Conservation (phyloP, 176 grass and related monocot species). For the Typha latifolia region DNA sequence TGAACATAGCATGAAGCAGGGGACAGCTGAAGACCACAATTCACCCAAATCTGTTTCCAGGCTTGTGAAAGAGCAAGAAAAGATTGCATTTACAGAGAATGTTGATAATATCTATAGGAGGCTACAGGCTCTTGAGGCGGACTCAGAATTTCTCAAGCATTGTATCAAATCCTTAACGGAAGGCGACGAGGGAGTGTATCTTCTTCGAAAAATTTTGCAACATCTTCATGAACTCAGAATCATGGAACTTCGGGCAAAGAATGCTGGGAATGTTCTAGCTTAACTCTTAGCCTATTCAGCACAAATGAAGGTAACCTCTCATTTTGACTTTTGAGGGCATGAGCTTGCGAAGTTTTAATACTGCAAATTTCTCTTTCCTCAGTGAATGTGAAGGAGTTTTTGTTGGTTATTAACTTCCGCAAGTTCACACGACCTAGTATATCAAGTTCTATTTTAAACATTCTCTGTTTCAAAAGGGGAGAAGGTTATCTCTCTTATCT, state of each 20-base stretch:
- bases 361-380: too few species aligned
- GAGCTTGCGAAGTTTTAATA: not conserved
- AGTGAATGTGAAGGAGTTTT: too few species aligned
- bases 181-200: constrained; percentile 56
- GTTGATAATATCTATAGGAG: constrained; percentile 57
- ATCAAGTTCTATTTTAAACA: too few species aligned
- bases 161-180: constrained; percentile 77
- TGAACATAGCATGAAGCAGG: constrained; percentile 18
- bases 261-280: constrained; percentile 42
- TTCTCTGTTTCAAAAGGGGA: too few species aligned
- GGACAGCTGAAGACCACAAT: constrained; percentile 19
- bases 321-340: constrained; percentile 1
- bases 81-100: constrained; percentile 44
- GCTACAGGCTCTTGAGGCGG: constrained; percentile 75
- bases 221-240: constrained; percentile 80
- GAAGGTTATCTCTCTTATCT: too few species aligned
- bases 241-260: constrained; percentile 58
- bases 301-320: constrained; percentile 42
- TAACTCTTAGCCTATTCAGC: constrained; percentile 30
- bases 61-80: constrained; percentile 43
- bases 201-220: constrained; percentile 84
- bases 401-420: too few species aligned
- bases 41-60: constrained; percentile 15
- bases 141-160: constrained; percentile 84
- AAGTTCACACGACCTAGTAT: too few species aligned